Conservation (phyloP, 208 protist species). For the Perkinsela sp. region DNA sequence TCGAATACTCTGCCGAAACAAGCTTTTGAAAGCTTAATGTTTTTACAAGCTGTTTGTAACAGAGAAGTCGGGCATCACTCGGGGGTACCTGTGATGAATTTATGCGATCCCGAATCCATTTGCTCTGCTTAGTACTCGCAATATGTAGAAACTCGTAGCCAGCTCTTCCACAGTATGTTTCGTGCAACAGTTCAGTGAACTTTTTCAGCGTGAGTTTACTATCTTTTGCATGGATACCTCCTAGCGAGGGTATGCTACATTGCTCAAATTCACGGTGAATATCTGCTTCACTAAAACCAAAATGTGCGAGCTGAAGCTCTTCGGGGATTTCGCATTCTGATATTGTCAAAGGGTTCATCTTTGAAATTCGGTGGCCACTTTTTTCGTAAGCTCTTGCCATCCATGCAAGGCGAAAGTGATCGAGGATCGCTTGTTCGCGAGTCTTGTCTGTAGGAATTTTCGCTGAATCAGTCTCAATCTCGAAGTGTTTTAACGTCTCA, state of each 20-base stretch:
- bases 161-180: slow-evolving; percentile 62
- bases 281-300: slow-evolving; percentile 45
- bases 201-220: slow-evolving; percentile 23
- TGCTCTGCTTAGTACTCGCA: slow-evolving; percentile 28
- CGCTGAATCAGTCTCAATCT: slow-evolving; percentile 9
- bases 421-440: slow-evolving; percentile 25
- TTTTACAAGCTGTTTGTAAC: slow-evolving; percentile 32
- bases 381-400: slow-evolving; percentile 59
- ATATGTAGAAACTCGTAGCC: slow-evolving; percentile 84
- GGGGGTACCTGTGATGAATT: slow-evolving; percentile 23
- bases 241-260: not conserved
- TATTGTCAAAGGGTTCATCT: slow-evolving; percentile 27
- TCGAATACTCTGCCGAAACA: slow-evolving; percentile 57
- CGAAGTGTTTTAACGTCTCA: slow-evolving; percentile 29
- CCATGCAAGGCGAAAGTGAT: slow-evolving; percentile 62
- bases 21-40: slow-evolving; percentile 52
- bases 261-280: slow-evolving; percentile 27
- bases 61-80: slow-evolving; percentile 24
- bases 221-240: not conserved
- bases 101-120: slow-evolving; percentile 66
- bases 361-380: slow-evolving; percentile 38
- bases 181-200: slow-evolving; percentile 24
- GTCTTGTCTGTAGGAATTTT: slow-evolving; percentile 6
- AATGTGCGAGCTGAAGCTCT: slow-evolving; percentile 20
- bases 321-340: slow-evolving; percentile 6